Percentiles rank a stretch among this genome's conserved stretches.
Evolutionary conservation across 805 yeast species (phyloP).

Genomic region (Danielozyma ontarioensis): DNA sequence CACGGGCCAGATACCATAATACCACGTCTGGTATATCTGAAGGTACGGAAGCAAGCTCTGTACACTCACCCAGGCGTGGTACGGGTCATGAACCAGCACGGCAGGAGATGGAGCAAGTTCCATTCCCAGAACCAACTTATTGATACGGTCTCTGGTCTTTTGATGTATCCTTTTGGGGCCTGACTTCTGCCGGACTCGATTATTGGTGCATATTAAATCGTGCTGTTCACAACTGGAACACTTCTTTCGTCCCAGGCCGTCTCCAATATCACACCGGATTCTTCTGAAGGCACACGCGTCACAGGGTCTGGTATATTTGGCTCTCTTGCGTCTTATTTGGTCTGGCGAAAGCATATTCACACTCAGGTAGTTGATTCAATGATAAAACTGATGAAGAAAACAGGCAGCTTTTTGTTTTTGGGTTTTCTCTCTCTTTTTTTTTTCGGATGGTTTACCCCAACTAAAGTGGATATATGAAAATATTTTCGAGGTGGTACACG

Average conservation of each 20-base stretch:
- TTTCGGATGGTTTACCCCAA: no score
- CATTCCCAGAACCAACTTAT: conserved; percentile 1
- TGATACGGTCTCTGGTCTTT: conserved; percentile 20
- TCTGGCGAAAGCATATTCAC: neutral
- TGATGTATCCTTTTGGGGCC: conserved; percentile 32
- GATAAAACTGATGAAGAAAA: no score
- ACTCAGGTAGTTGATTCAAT: no score
- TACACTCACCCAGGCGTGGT: conserved; percentile 1
- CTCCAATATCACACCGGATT: conserved; percentile 24
- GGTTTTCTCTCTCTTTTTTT: no score
- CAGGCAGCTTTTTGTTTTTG: no score
- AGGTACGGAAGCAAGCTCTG: conserved; percentile 27
- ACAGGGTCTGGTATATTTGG: conserved; percentile 31
- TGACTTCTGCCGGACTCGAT: conserved; percentile 27
- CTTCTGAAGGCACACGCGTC: conserved; percentile 36
- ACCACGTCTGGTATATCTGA: conserved; percentile 37
- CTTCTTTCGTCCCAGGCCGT: conserved; percentile 13
- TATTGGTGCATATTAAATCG: conserved; percentile 28
- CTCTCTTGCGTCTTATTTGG: neutral
- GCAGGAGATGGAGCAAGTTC: neutral
- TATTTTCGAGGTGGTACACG: no score
- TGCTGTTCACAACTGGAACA: conserved; percentile 28
- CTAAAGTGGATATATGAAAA: no score
- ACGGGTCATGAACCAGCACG: neutral
- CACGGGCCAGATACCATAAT: conserved; percentile 36